Evolutionary conservation across 108 stramenopile species (phyloP).

Genomic region (Hondaea fermentalgiana): DNA sequence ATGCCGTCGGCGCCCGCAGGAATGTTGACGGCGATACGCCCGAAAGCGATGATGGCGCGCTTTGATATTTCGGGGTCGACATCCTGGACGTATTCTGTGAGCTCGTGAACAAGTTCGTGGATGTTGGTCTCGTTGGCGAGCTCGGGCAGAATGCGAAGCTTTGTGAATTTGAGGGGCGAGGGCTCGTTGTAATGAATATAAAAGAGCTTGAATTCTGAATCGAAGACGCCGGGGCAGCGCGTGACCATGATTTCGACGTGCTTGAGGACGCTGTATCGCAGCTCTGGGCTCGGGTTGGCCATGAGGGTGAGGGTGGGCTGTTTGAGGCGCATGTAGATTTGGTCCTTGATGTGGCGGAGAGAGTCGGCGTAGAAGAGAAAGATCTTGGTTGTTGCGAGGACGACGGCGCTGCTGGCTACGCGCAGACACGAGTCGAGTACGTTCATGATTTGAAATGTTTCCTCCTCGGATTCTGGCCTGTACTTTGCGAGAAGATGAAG

Average conservation of each 20-base stretch:
- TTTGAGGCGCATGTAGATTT: slow-evolving; percentile 81
- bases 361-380: slow-evolving; percentile 76
- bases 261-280: slow-evolving; percentile 73
- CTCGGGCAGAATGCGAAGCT: slow-evolving; percentile 74
- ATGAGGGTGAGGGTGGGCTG: slow-evolving; percentile 89
- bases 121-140: slow-evolving; percentile 77
- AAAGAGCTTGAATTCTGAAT: slow-evolving; percentile 92
- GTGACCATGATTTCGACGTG: slow-evolving; percentile 83
- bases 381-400: slow-evolving; percentile 83
- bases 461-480: slow-evolving; percentile 72
- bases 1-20: slow-evolving; percentile 69
- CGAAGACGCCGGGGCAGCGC: slow-evolving; percentile 83
- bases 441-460: slow-evolving; percentile 94
- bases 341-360: slow-evolving; percentile 61
- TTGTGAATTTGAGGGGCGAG: slow-evolving; percentile 83
- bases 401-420: slow-evolving; percentile 80
- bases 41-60: slow-evolving; percentile 77
- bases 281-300: slow-evolving; percentile 71
- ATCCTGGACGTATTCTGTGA: slow-evolving; percentile 79
- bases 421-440: slow-evolving; percentile 90
- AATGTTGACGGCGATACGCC: slow-evolving; percentile 71
- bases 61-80: slow-evolving; percentile 66
- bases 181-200: slow-evolving; percentile 91
- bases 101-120: slow-evolving; percentile 86
- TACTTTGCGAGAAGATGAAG: slow-evolving; percentile 87